Percentiles rank a stretch among this genome's conserved stretches.
phyloP scores from a whole-genome alignment of 192 early-diverging fungal species.

The Gonapodya prolifera region DNA sequence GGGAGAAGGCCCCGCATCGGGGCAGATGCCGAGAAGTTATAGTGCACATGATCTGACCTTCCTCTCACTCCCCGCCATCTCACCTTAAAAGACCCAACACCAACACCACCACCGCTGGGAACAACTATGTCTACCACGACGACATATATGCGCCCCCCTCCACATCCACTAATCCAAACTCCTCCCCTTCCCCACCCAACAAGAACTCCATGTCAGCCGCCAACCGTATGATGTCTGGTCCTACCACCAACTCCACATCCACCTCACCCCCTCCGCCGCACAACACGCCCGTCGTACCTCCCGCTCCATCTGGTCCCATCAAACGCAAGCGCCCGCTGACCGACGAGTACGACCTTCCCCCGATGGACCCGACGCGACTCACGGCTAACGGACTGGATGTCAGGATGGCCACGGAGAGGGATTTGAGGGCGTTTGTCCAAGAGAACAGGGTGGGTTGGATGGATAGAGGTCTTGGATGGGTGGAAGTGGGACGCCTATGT shows the following conservation, averaged over 20 bases:
- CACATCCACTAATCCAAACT: background rate
- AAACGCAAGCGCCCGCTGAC: slow-evolving; percentile 13
- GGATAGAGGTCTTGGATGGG: slow-evolving; percentile 13
- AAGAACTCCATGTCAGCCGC: background rate
- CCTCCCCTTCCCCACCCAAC: background rate
- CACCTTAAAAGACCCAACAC: too few relatives aligned
- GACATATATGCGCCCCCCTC: background rate
- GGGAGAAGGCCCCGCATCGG: too few relatives aligned
- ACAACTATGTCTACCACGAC: background rate
- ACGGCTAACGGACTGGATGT: slow-evolving; percentile 18
- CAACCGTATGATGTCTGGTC: background rate
- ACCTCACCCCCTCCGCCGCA: background rate
- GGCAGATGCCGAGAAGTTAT: too few relatives aligned
- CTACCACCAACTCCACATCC: background rate
- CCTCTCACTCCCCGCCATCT: too few relatives aligned
- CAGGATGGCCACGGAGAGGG: slow-evolving; percentile 41
- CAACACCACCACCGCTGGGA: too few relatives aligned
- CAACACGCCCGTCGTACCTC: background rate
- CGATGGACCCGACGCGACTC: slow-evolving; percentile 8
- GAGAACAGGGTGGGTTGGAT: slow-evolving; percentile 7
- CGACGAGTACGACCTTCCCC: slow-evolving; percentile 46
- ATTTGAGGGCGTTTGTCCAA: slow-evolving; percentile 31
- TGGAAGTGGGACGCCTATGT: background rate
- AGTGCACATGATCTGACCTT: too few relatives aligned
- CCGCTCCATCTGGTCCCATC: background rate